phyloP scores from a whole-genome alignment of 192 early-diverging fungal genomes.

The Blastocladiella britannica region DNA sequence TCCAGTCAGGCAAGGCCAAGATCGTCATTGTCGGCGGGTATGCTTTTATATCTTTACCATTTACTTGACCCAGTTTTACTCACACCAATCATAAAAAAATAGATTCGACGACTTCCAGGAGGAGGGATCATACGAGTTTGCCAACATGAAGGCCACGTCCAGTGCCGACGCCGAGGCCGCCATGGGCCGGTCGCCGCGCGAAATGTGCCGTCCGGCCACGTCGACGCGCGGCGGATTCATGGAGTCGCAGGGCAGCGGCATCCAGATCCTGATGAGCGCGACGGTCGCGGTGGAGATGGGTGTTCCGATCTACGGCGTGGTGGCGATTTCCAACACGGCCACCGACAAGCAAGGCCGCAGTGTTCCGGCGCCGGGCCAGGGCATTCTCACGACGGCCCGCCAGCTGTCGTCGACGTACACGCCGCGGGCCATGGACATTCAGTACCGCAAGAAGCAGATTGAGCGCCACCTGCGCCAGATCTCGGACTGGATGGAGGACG shows the following conservation, averaged over 20 bases:
- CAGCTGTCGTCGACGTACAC: conserved; percentile 30
- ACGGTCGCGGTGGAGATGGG: conserved; percentile 75
- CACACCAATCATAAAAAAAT: no score
- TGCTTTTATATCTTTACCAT: no score
- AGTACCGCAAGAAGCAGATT: conserved; percentile 62
- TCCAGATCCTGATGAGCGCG: conserved; percentile 77
- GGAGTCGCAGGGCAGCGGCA: conserved; percentile 76
- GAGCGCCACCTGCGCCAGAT: conserved; percentile 50
- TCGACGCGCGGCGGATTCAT: conserved; percentile 79
- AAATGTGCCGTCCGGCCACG: conserved; percentile 80
- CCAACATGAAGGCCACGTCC: conserved; percentile 86
- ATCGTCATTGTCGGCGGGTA: conserved; percentile 80
- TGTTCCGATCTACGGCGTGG: conserved; percentile 75
- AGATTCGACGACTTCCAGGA: conserved; percentile 87
- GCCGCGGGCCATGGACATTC: conserved; percentile 50
- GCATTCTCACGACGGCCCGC: conserved; percentile 75
- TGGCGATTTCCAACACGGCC: conserved; percentile 70
- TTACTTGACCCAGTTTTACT: no score
- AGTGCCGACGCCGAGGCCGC: conserved; percentile 65
- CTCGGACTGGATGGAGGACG: conserved; percentile 53
- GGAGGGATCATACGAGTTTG: conserved; percentile 84
- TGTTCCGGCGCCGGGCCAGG: conserved; percentile 84
- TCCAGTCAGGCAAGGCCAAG: conserved; percentile 73
- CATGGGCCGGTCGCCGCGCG: conserved; percentile 59
- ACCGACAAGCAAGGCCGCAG: conserved; percentile 87